Percentiles rank a stretch among this genome's conserved stretches.
Conservation (phyloP, 1,139 yeast species). For the Scheffersomyces parashehatae region DNA sequence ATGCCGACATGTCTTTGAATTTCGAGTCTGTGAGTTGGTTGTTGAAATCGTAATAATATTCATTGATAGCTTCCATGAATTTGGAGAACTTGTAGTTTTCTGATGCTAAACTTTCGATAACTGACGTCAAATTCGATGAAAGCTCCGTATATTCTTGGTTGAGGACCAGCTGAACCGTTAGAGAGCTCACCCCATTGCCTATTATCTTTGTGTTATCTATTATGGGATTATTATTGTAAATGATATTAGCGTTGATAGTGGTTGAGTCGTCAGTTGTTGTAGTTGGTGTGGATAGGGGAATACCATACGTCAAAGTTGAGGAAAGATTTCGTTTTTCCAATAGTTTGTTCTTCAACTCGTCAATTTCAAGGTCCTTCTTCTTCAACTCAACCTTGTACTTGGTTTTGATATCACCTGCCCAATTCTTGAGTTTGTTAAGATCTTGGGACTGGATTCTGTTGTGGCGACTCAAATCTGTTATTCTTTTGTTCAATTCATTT, state of each 20-base stretch:
- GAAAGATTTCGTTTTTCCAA: constrained; percentile 37
- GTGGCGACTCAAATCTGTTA: constrained; percentile 19
- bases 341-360: constrained; percentile 40
- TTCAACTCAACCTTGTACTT: constrained; percentile 45
- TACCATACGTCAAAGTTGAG: constrained; percentile 32
- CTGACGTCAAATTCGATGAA: constrained; percentile 37
- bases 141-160: constrained; percentile 39
- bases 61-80: constrained; percentile 31
- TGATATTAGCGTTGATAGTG: constrained; percentile 24
- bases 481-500: constrained; percentile 18
- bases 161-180: constrained; percentile 12
- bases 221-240: constrained; percentile 36
- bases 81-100: constrained; percentile 42
- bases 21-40: constrained; percentile 21
- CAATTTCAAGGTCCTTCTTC: constrained; percentile 36
- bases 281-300: constrained; percentile 12
- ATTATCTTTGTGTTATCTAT: constrained; percentile 27
- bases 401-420: constrained; percentile 33
- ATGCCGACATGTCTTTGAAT: constrained; percentile 8
- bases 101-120: constrained; percentile 39
- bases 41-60: constrained; percentile 30
- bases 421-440: constrained; percentile 26
- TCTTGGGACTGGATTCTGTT: constrained; percentile 35
- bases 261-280: constrained; percentile 4
- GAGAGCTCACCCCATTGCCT: not conserved